Evolutionary conservation across 2,329 filamentous ascomycete species (phyloP), one percentile per base, ranked within the genome.

Genomic region (Talaromyces funiculosus): DNA sequence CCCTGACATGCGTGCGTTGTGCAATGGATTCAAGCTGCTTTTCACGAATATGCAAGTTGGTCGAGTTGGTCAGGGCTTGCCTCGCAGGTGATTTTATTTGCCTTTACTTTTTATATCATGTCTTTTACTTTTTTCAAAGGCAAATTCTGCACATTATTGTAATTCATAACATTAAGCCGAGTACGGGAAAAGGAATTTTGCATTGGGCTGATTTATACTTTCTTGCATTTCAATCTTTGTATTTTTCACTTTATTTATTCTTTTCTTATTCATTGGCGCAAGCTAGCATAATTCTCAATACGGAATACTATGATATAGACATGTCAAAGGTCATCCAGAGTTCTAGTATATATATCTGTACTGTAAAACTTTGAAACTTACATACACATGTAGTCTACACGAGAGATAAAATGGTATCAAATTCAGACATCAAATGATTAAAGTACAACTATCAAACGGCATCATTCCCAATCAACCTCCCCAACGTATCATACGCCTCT

Each of bases 21-120:
- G 93, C 81, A 99, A 99, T 77, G 94, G 93, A 5, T 97, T 97
- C 82, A 97, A 97, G 82, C 76, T 93, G 70, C 81, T 92, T 59
- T 92, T 92, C 72, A 81, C 81, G 62, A 89, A 87, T 74, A 81
- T 88, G 82, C 77, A 80, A 66, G 71, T 58, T 26, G 60, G 60
- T 33, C 60, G 60, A 29, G 60, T 61, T 58, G 55, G 55, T 22
- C 54, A 58, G 54, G 40, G 54, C 12, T 35, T 61, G 24, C 59
- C 59, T 33, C 60, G 60, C 37, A 54, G 60, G 26, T 61, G 40
- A 35, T 20, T 49, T 18, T n/a, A 22, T 35, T 38, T 33, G 24
- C 33, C 22, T 29, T n/a, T 47, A 42, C 42, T 31, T 47, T 38
- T 35, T 5, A 53, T 38, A 49, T 31, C 26, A n/a, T 29, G 18